Percentiles rank a stretch among this genome's conserved stretches.
Conservation (phyloP, 257 asterid genomes). For the Fraxinus pennsylvanica region DNA sequence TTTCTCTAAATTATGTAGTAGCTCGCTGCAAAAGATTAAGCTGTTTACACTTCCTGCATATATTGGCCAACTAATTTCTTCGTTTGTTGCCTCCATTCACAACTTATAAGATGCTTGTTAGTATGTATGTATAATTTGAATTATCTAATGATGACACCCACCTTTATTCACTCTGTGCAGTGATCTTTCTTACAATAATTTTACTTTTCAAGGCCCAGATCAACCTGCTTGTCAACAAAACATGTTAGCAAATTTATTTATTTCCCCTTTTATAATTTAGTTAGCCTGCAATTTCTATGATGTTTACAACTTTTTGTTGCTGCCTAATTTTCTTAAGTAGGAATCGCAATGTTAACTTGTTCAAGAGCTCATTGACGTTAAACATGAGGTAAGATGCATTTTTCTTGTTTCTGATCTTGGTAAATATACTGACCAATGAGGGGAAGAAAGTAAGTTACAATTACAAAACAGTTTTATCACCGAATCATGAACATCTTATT, state of each 20-base stretch:
- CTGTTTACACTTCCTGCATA: too few relatives aligned
- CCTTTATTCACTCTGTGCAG: conserved; percentile 43
- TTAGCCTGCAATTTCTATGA: not conserved
- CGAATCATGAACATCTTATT: conserved; percentile 6
- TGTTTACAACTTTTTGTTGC: conserved; percentile 10
- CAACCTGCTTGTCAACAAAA: conserved; percentile 65
- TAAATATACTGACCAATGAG: not conserved
- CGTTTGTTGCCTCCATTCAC: not conserved
- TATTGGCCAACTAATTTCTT: not conserved
- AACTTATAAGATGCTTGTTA: not conserved
- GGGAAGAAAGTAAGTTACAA: not conserved
- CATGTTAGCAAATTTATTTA: conserved; percentile 45
- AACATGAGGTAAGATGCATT: conserved; percentile 53
- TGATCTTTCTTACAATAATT: conserved; percentile 88
- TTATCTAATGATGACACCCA: conserved; percentile 23
- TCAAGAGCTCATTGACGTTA: conserved; percentile 59
- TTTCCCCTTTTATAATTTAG: conserved; percentile 3
- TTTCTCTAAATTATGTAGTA: too few relatives aligned
- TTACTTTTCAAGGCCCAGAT: conserved; percentile 69
- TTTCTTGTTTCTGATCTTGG: conserved; percentile 13
- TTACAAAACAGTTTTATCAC: conserved; percentile 4
- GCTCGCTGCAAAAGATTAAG: too few relatives aligned
- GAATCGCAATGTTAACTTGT: conserved; percentile 66
- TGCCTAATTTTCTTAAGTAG: conserved; percentile 37
- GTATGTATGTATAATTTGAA: not conserved